Evolutionary conservation across 192 early-diverging fungal genomes (phyloP), one percentile per base, ranked within the genome.

Genomic region (Rhizophagus sp.): DNA sequence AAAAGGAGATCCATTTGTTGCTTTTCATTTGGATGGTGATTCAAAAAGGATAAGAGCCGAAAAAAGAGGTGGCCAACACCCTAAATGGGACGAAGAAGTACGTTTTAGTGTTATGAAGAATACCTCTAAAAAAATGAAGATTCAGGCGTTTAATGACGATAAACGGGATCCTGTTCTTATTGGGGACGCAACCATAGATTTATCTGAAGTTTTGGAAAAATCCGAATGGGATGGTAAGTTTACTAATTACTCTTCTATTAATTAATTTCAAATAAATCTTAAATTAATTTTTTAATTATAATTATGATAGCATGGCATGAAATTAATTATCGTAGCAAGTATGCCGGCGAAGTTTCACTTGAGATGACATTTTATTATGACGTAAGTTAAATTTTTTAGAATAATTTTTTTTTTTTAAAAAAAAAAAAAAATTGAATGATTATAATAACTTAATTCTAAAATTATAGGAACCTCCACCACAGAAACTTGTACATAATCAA

Each of bases 31-130:
- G 6, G 88, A 83, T 41, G 87, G 86, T 65, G 82, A 81, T 52
- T 74, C 81, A 1, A 86, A 84, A 70, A 82, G 83, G 39, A 84
- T 84, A 13, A 85, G 82, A 33, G 88, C 89, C 4, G 88, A 88
- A 39, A 83, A 88, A n/a, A 80, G 88, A 17, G 89, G 89, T 65
- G 89, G 89, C 15, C 89, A 90, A 57, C 81, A 87, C 62, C 89
- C 89, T 13, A 62, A 82, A 25, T 90, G 89, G 89, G 88, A 90
- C 74, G 88, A 89, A 52, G 88, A 90, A 84, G 86, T 90, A 81
- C 13, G 74, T 27, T 71, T 30, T 76, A 25, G 61, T n/a, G 0
- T 52, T 63, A 36, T 72, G 57, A 68, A 78, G 19, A 52, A 73
- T 25, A 34, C 49, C 33, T 30, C 30, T 27, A 81, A 62, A 30